Evolutionary conservation across 305 asterid species (phyloP).

Genomic region (Stenogyne calaminthoides): DNA sequence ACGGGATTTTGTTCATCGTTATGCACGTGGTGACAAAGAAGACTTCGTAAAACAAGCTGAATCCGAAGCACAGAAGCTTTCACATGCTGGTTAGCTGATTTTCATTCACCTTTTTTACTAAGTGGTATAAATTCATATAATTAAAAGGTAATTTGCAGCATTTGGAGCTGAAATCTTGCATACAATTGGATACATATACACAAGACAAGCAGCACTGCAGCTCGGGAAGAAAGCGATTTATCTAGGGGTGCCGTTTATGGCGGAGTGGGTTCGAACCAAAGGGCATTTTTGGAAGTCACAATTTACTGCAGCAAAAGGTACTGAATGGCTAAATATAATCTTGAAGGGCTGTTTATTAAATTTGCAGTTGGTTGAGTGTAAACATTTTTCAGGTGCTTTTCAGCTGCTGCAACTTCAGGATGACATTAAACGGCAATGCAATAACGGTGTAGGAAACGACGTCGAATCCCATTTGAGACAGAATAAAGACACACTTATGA

Average conservation of each 20-base stretch:
- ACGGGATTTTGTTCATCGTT: constrained; percentile 61
- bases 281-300: constrained; percentile 90
- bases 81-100: constrained; percentile 54
- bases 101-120: background rate
- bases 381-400: constrained; percentile 61
- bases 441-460: constrained; percentile 59
- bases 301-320: constrained; percentile 84
- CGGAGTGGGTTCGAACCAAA: constrained; percentile 88
- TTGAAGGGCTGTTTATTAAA: background rate
- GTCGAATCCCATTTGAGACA: constrained; percentile 69
- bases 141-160: constrained; percentile 41
- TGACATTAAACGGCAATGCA: constrained; percentile 63
- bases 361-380: background rate
- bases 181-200: constrained; percentile 82
- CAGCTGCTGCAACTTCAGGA: constrained; percentile 95
- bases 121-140: background rate
- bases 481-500: constrained; percentile 72
- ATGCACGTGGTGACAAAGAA: constrained; percentile 71
- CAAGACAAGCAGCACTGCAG: constrained; percentile 81
- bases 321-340: background rate
- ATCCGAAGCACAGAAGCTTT: constrained; percentile 83
- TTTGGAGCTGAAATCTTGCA: constrained; percentile 75
- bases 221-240: constrained; percentile 80
- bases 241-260: constrained; percentile 72
- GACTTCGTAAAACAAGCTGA: constrained; percentile 69